A percentile compares a stretch with the other conserved stretches of the same genome.
These are phyloP conservation scores for Lichtheimia corymbifera DNA, from an alignment of 371 early-diverging fungal species.

Conservation along the genomic window DNA sequence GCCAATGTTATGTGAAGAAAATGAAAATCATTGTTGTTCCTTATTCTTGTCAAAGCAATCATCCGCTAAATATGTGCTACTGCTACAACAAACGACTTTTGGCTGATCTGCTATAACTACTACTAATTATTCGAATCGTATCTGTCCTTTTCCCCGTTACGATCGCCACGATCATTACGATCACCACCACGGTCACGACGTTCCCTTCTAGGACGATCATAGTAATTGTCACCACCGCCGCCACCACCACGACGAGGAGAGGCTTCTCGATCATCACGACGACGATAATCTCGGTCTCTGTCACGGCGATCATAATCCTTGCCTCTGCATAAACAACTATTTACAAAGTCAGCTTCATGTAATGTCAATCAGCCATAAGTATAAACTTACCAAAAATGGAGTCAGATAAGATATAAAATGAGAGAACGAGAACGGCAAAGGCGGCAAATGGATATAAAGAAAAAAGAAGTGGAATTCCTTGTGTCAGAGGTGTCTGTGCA, in stretches of 20 bases:
- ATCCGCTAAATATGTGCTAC: too few species aligned
- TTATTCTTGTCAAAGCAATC: too few species aligned
- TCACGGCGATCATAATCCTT: conserved; percentile 24
- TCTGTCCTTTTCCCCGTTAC: background rate
- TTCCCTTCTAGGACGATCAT: conserved; percentile 7
- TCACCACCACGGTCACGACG: conserved; percentile 14
- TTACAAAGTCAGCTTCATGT: too few species aligned
- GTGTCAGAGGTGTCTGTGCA: conserved; percentile 14
- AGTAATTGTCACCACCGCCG: conserved; percentile 4
- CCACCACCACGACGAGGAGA: conserved; percentile 7
- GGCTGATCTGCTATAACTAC: too few species aligned
- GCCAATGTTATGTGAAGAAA: too few species aligned
- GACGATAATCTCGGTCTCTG: conserved; percentile 7
- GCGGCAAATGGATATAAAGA: conserved; percentile 8
- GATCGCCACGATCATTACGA: conserved; percentile 12
- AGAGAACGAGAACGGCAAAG: background rate
- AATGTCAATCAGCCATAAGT: background rate
- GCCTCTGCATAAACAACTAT: conserved; percentile 2
- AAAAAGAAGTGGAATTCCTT: conserved; percentile 10
- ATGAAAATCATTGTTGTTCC: too few species aligned
- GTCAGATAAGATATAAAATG: background rate
- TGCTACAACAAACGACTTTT: too few species aligned
- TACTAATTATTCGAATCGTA: too few species aligned
- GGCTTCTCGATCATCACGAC: conserved; percentile 15
- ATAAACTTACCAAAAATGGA: too few species aligned